These are phyloP conservation scores for Cutaneotrichosporon sp. DNA, from an alignment of 1,284 basidiomycete genomes.

Conservation along the genomic window DNA sequence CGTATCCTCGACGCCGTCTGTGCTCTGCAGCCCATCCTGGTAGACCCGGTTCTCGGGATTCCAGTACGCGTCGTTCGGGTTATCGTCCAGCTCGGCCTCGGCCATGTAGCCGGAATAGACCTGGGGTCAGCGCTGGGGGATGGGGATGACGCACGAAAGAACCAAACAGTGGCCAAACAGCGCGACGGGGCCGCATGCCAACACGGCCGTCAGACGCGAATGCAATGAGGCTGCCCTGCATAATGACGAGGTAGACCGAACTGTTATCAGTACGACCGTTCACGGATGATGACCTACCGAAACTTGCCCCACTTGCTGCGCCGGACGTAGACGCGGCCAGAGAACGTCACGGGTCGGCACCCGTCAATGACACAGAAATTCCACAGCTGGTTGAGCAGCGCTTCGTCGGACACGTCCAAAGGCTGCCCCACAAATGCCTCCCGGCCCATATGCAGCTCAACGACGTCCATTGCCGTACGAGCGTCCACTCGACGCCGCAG, in stretches of 20 bases:
- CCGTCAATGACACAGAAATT: constrained; percentile 46
- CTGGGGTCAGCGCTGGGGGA: constrained; percentile 14
- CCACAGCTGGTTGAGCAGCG: constrained; percentile 31
- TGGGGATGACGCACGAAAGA: constrained; percentile 34
- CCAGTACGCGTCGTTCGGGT: constrained; percentile 19
- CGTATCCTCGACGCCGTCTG: constrained; percentile 43
- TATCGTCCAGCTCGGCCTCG: constrained; percentile 34
- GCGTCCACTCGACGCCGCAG: constrained; percentile 41
- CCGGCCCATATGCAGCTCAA: not conserved
- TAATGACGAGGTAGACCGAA: constrained; percentile 32
- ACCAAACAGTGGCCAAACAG: constrained; percentile 40
- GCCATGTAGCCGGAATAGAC: constrained; percentile 45
- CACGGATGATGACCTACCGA: constrained; percentile 30
- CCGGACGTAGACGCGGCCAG: constrained; percentile 40
- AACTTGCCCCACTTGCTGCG: constrained; percentile 35
- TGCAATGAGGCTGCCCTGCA: constrained; percentile 33
- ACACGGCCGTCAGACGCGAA: constrained; percentile 33
- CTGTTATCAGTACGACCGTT: constrained; percentile 11
- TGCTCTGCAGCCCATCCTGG: constrained; percentile 43
- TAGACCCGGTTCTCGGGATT: constrained; percentile 36
- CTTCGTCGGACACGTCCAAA: not conserved
- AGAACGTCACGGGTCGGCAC: constrained; percentile 35
- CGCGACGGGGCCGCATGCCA: constrained; percentile 28
- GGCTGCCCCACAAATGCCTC: not conserved
- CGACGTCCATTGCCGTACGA: constrained; percentile 41